Evolutionary conservation across 208 protist genomes (phyloP).

Genomic region (Porcisia hertigi): DNA sequence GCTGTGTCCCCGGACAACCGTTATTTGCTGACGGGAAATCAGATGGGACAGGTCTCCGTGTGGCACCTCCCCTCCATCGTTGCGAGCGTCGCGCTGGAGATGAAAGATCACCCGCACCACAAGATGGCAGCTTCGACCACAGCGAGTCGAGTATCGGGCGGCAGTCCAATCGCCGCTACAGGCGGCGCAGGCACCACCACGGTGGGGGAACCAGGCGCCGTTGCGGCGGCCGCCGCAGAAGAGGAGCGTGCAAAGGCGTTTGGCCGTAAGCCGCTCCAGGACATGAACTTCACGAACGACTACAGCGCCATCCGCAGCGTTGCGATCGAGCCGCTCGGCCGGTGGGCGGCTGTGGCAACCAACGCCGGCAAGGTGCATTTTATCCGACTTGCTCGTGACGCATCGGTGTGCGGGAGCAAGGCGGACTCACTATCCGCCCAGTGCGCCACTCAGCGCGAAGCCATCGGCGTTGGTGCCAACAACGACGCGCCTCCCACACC

Average conservation of each 20-base stretch:
- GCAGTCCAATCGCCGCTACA: background rate
- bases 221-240: background rate
- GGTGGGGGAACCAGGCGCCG: slow-evolving; percentile 4
- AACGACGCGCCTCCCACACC: slow-evolving; percentile 8
- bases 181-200: background rate
- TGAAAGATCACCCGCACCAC: slow-evolving; percentile 18
- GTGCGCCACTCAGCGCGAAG: background rate
- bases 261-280: slow-evolving; percentile 62
- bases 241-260: slow-evolving; percentile 32
- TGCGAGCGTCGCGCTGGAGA: slow-evolving; percentile 43
- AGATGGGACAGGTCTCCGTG: slow-evolving; percentile 80
- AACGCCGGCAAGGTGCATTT: slow-evolving; percentile 85
- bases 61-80: slow-evolving; percentile 87
- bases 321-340: slow-evolving; percentile 64
- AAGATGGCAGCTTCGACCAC: slow-evolving; percentile 4
- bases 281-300: slow-evolving; percentile 73
- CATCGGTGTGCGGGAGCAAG: slow-evolving; percentile 30
- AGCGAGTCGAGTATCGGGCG: background rate
- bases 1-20: slow-evolving; percentile 64
- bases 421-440: background rate
- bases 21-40: slow-evolving; percentile 79
- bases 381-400: slow-evolving; percentile 58
- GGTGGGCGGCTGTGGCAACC: slow-evolving; percentile 79
- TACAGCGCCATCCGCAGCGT: slow-evolving; percentile 87
- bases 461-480: background rate